Conservation (phyloP, 2,329 filamentous ascomycete species). For the Claviceps humidiphila region DNA sequence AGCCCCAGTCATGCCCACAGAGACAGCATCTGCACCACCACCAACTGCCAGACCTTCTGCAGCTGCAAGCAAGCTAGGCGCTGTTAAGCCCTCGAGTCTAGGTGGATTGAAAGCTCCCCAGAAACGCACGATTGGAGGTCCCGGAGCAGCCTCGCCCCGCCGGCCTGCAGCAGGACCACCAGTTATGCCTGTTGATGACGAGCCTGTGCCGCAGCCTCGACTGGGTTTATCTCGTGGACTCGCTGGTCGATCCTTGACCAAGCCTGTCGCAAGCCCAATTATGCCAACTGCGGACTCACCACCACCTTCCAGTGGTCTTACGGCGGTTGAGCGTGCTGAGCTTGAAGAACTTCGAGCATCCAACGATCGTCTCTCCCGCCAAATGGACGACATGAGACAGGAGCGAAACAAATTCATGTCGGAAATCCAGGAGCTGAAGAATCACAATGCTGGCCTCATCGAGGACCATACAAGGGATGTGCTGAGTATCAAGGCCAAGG, state of each 20-base stretch:
- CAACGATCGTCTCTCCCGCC: slow-evolving; percentile 62
- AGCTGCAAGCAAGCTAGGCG: slow-evolving; percentile 38
- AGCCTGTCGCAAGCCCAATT: slow-evolving; percentile 45
- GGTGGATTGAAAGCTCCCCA: slow-evolving; percentile 48
- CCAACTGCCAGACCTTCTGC: slow-evolving; percentile 39
- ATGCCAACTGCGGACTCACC: slow-evolving; percentile 41
- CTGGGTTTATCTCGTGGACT: slow-evolving; percentile 64
- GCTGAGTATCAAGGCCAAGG: slow-evolving; percentile 93
- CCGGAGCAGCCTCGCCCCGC: slow-evolving; percentile 39
- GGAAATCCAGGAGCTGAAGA: slow-evolving; percentile 87
- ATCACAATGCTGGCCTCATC: slow-evolving; percentile 91
- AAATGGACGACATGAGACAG: slow-evolving; percentile 67
- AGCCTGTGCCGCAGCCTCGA: slow-evolving; percentile 45
- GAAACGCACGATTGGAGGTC: slow-evolving; percentile 37
- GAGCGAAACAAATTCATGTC: slow-evolving; percentile 73
- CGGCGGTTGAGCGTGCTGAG: slow-evolving; percentile 77
- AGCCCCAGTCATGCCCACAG: slow-evolving; percentile 27
- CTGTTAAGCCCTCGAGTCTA: slow-evolving; percentile 38
- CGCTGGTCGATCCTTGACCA: slow-evolving; percentile 72
- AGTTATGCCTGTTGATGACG: slow-evolving; percentile 42
- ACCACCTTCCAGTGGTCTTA: slow-evolving; percentile 50
- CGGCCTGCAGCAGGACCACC: slow-evolving; percentile 33
- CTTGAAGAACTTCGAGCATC: slow-evolving; percentile 76
- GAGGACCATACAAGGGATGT: slow-evolving; percentile 95
- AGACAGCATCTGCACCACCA: slow-evolving; percentile 41